Evolutionary conservation across 2,329 filamentous ascomycete genomes (phyloP).

Genomic region (Aspergillus sp.): DNA sequence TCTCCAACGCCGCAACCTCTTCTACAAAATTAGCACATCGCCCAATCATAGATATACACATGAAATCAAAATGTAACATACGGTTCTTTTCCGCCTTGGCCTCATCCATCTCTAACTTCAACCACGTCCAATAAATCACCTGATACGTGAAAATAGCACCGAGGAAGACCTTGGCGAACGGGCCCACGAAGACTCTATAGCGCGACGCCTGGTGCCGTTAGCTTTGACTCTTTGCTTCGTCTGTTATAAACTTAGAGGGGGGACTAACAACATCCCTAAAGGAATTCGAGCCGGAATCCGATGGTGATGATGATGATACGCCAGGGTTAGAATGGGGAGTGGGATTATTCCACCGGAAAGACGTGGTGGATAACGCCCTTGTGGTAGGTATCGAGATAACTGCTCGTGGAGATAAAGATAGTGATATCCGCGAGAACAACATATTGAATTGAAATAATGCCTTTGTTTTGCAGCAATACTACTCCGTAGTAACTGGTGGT

Average conservation of each 20-base stretch:
- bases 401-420: background rate
- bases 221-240: background rate
- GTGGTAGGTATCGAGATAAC: background rate
- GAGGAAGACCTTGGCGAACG: slow-evolving; percentile 42
- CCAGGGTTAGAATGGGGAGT: slow-evolving; percentile 4
- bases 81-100: slow-evolving; percentile 35
- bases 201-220: slow-evolving; percentile 25
- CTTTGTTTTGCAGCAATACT: too few relatives aligned
- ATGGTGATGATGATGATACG: too few relatives aligned
- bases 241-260: background rate
- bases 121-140: slow-evolving; percentile 41
- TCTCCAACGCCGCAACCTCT: slow-evolving; percentile 27
- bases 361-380: slow-evolving; percentile 11
- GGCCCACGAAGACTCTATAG: slow-evolving; percentile 34
- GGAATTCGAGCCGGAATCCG: background rate
- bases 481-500: too few relatives aligned
- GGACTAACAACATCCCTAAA: slow-evolving; percentile 26
- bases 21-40: slow-evolving; percentile 17
- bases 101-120: slow-evolving; percentile 41
- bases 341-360: slow-evolving; percentile 1
- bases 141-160: slow-evolving; percentile 43
- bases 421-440: background rate
- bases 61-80: slow-evolving; percentile 14
- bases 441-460: background rate
- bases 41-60: background rate